Evolutionary conservation across 2,329 filamentous ascomycete genomes (phyloP), one percentile per base, ranked within the genome.

Genomic region (Fusarium hostae): DNA sequence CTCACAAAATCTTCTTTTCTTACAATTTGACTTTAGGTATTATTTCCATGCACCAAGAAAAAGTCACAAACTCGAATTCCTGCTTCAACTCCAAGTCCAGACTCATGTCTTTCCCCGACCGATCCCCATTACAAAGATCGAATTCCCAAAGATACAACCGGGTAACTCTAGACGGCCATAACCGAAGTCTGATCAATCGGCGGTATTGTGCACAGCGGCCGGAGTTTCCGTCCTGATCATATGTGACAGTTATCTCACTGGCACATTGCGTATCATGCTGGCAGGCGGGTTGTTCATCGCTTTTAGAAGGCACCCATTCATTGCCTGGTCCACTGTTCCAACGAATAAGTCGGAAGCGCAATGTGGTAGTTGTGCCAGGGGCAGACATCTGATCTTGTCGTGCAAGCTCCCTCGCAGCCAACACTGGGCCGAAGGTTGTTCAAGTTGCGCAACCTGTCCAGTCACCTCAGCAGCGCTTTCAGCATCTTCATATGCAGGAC

Each of bases 191-290:
- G 1, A 13, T 8, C 6, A 5, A 7, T 35, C 9, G 16, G 10
- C 15, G 1, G 3, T 34, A 5, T 20, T 3, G 6, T 13, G n/a
- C 16, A 9, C 7, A 30, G 4, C 6, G 0, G 5, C 15, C 20
- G 20, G 26, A 48, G 7, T 12, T 7, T 18, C 12, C 7, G 3
- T 16, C 9, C 28, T 18, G 10, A 1, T 13, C 2, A 6, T 3
- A 4, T 22, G 18, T 15, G 5, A 12, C 18, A 15, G 9, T 8
- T 13, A 6, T 26, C 26, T 6, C 6, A 12, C 13, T 34, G 15
- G 32, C 7, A 9, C 16, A 24, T 43, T 18, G 6, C 15, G 12
- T 15, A 12, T 15, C 9, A 28, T n/a, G 18, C 13, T n/a, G 9
- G 5, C 1, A 28, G 24, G n/a, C n/a, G 9, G 5, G 15, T 28